Percentiles rank a stretch among this genome's conserved stretches.
phyloP scores from a whole-genome alignment of 2,329 filamentous ascomycete species.

The Fonsecaea monophora region DNA sequence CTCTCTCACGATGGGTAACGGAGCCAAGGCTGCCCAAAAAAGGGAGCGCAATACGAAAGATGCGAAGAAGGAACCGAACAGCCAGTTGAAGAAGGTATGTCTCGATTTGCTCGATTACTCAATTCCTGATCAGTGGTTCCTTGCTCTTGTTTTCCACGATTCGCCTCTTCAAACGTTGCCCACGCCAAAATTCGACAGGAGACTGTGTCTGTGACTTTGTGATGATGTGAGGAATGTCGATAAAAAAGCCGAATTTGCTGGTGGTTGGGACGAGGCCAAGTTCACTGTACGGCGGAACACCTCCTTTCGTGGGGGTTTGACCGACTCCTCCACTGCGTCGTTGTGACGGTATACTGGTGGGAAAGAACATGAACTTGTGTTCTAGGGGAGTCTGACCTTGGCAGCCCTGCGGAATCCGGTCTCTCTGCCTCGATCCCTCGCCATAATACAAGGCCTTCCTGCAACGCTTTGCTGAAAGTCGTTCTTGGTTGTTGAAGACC shows the following conservation, averaged over 20 bases:
- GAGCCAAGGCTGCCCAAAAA: slow-evolving; percentile 73
- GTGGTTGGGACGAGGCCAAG: neutral
- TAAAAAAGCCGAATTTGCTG: neutral
- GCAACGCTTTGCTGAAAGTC: no score
- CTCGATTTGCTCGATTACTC: neutral
- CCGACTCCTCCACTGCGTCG: neutral
- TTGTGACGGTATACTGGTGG: neutral
- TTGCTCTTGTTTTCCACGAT: neutral
- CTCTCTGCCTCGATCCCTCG: neutral
- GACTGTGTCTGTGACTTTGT: neutral
- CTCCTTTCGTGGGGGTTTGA: neutral
- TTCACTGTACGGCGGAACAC: neutral
- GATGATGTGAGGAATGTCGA: neutral
- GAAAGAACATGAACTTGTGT: neutral
- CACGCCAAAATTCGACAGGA: neutral
- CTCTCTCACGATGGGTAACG: slow-evolving; percentile 43
- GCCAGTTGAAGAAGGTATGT: slow-evolving; percentile 72
- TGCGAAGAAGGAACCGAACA: slow-evolving; percentile 61
- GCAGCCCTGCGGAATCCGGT: neutral
- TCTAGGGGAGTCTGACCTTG: neutral
- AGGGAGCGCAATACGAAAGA: slow-evolving; percentile 74
- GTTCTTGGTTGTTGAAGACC: no score
- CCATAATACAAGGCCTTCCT: neutral
- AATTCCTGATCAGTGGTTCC: neutral
- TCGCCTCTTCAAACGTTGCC: neutral